These are phyloP conservation scores for Oryza longistaminata DNA, from an alignment of 176 grass and related monocot species.

Conservation along the genomic window DNA sequence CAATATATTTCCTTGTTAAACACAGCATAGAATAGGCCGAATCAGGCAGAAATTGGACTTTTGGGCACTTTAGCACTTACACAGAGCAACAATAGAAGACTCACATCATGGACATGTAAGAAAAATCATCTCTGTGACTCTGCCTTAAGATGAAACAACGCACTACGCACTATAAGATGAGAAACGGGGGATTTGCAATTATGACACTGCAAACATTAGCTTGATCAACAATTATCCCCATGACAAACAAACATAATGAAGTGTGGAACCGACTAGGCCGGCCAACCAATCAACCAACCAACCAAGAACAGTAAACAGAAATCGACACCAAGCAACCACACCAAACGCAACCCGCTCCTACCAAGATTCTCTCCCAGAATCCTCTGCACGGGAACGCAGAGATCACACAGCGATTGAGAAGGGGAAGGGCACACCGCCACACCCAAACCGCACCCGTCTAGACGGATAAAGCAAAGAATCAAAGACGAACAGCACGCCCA, in stretches of 20 bases:
- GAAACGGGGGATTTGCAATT: neutral
- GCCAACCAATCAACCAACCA: neutral
- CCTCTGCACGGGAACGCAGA: neutral
- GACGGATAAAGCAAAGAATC: neutral
- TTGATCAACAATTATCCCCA: neutral
- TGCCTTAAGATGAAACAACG: neutral
- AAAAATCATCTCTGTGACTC: neutral
- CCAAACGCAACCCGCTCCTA: neutral
- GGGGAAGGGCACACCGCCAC: neutral
- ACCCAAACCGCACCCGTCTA: neutral
- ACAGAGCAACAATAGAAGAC: neutral
- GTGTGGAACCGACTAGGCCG: neutral
- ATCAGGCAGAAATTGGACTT: neutral
- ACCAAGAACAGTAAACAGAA: neutral
- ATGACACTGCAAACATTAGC: neutral
- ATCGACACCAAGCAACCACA: neutral
- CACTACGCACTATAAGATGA: neutral
- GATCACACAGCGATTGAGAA: neutral
- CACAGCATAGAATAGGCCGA: neutral
- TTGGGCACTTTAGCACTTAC: neutral
- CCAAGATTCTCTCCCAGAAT: neutral
- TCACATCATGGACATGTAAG: neutral
- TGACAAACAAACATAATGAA: neutral
- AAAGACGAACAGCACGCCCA: neutral
- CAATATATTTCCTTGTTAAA: neutral